These are phyloP conservation scores for Inga laurina DNA, from an alignment of 306 rosid species.

Conservation along the genomic window DNA sequence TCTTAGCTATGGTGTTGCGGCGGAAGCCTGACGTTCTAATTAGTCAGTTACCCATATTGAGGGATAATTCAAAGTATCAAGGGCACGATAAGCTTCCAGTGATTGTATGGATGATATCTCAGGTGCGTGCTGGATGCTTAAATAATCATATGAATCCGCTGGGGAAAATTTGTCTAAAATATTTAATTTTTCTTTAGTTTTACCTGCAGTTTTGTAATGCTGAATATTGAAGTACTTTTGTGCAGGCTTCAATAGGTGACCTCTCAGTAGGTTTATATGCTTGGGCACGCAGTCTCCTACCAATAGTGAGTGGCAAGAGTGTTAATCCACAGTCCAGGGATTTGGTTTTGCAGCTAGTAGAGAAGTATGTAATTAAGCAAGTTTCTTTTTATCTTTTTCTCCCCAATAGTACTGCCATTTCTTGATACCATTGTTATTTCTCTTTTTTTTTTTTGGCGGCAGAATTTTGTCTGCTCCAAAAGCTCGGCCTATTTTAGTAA, in stretches of 20 bases:
- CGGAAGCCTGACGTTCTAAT: slow-evolving; percentile 81
- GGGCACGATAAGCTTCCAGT: slow-evolving; percentile 93
- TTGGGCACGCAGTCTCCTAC: slow-evolving; percentile 82
- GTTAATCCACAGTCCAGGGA: slow-evolving; percentile 88
- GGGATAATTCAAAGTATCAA: slow-evolving; percentile 75
- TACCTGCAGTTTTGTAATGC: slow-evolving; percentile 22
- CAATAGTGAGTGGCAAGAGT: slow-evolving; percentile 68
- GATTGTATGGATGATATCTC: slow-evolving; percentile 75
- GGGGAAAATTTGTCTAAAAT: neutral
- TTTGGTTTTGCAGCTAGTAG: slow-evolving; percentile 81
- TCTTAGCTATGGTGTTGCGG: slow-evolving; percentile 78
- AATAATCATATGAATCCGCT: neutral
- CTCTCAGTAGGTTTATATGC: slow-evolving; percentile 82
- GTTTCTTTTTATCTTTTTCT: neutral
- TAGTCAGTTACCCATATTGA: slow-evolving; percentile 58
- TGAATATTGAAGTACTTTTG: slow-evolving; percentile 26
- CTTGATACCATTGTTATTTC: slow-evolving; percentile 3
- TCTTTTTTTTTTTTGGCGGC: slow-evolving; percentile 25
- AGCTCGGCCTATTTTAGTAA: slow-evolving; percentile 79
- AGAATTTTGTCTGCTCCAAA: slow-evolving; percentile 86
- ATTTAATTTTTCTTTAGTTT: neutral
- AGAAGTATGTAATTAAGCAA: slow-evolving; percentile 54
- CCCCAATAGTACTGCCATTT: neutral
- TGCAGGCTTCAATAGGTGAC: slow-evolving; percentile 77
- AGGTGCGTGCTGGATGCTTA: slow-evolving; percentile 54